Conservation (phyloP, 805 yeast species). For the Isabelozyma gotoi region DNA sequence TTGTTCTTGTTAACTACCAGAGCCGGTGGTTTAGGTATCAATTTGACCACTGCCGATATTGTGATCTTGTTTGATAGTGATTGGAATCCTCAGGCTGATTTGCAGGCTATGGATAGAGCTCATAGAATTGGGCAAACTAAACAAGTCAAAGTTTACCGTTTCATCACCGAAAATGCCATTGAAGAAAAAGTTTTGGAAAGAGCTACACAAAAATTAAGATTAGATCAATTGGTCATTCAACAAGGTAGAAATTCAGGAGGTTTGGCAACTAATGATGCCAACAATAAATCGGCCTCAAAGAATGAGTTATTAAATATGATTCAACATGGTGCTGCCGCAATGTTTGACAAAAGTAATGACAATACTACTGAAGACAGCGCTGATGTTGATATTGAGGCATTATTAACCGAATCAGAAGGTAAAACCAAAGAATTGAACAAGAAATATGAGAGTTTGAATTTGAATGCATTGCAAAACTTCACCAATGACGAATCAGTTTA, state of each 20-base stretch:
- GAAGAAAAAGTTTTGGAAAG: slow-evolving; percentile 81
- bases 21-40: slow-evolving; percentile 90
- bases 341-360: slow-evolving; percentile 38
- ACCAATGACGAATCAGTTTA: slow-evolving; percentile 67
- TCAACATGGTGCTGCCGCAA: slow-evolving; percentile 76
- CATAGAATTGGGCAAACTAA: slow-evolving; percentile 86
- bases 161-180: slow-evolving; percentile 78
- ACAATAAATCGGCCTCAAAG: slow-evolving; percentile 49
- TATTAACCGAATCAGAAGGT: slow-evolving; percentile 59
- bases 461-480: slow-evolving; percentile 77
- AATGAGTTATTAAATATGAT: slow-evolving; percentile 80
- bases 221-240: slow-evolving; percentile 81
- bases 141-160: slow-evolving; percentile 76
- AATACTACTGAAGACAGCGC: slow-evolving; percentile 24
- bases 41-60: slow-evolving; percentile 76
- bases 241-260: slow-evolving; percentile 55
- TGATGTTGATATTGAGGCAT: slow-evolving; percentile 56
- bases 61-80: slow-evolving; percentile 78
- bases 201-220: slow-evolving; percentile 74
- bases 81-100: slow-evolving; percentile 89
- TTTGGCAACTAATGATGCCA: slow-evolving; percentile 26
- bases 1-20: slow-evolving; percentile 77
- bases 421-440: slow-evolving; percentile 62
- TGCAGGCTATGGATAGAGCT: slow-evolving; percentile 89
- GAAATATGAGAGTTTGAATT: slow-evolving; percentile 65